phyloP scores from a whole-genome alignment of 257 asterid species.

The Nicotiana tomentosiformis region DNA sequence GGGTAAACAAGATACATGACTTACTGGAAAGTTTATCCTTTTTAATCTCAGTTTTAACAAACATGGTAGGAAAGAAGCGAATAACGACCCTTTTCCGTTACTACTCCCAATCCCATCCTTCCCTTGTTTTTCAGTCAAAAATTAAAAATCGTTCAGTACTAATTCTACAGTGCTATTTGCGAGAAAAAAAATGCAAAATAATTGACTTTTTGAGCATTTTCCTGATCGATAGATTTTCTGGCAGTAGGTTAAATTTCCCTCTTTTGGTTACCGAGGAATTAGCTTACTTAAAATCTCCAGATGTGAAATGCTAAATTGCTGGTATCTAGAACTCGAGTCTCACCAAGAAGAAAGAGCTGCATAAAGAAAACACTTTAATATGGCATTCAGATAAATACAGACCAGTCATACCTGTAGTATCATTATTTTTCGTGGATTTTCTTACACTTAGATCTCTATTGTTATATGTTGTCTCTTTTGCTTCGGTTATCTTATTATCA shows the following conservation, averaged over 20 bases:
- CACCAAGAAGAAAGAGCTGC: not conserved
- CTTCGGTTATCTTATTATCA: too few relatives aligned
- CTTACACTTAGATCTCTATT: too few relatives aligned
- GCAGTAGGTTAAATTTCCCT: not conserved
- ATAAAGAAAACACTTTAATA: too few relatives aligned
- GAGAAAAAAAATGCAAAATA: too few relatives aligned
- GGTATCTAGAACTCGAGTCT: not conserved
- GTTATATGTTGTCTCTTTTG: too few relatives aligned
- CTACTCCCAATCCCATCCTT: not conserved
- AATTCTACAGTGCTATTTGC: not conserved
- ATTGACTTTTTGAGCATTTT: not conserved
- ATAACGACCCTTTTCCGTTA: not conserved
- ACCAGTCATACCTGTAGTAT: too few relatives aligned
- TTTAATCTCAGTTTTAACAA: not conserved
- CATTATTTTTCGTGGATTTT: too few relatives aligned
- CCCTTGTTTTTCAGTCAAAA: not conserved
- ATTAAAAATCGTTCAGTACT: not conserved
- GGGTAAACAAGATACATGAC: not conserved
- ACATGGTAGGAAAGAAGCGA: not conserved
- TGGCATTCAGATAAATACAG: not conserved
- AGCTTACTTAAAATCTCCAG: not conserved
- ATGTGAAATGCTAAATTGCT: not conserved
- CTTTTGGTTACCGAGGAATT: not conserved
- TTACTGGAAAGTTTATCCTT: not conserved
- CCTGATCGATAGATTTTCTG: not conserved